A percentile compares a stretch with the other conserved stretches of the same genome.
These are phyloP conservation scores for Termitomyces sp. DNA, from an alignment of 768 basidiomycete species.

Conservation along the genomic window DNA sequence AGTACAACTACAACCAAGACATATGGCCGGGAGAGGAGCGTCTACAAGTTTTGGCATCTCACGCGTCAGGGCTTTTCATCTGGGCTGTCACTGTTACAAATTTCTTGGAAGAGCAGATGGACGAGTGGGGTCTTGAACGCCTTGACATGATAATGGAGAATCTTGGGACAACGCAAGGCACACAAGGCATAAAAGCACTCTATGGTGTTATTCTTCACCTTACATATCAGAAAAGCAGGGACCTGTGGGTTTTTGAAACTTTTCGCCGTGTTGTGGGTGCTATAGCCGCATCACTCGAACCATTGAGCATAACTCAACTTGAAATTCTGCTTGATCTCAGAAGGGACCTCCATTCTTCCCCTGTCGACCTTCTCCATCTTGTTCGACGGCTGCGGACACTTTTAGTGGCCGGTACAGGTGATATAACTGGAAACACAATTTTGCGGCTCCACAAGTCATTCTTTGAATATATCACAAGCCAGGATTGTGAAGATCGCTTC, in stretches of 20 bases:
- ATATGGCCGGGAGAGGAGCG: slow-evolving; percentile 11
- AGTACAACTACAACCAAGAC: slow-evolving; percentile 4
- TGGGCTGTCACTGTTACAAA: slow-evolving; percentile 12
- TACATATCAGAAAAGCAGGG: background rate
- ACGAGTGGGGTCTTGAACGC: slow-evolving; percentile 7
- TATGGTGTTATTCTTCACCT: slow-evolving; percentile 6
- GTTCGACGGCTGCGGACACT: slow-evolving; percentile 1
- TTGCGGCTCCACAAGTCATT: slow-evolving; percentile 3
- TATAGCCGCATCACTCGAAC: background rate
- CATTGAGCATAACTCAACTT: background rate
- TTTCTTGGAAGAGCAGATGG: slow-evolving; percentile 10
- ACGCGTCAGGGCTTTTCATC: slow-evolving; percentile 13
- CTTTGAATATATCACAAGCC: slow-evolving; percentile 4
- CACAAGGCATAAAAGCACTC: slow-evolving; percentile 11
- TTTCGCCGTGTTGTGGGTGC: slow-evolving; percentile 3
- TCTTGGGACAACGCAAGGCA: slow-evolving; percentile 1
- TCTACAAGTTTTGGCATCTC: background rate
- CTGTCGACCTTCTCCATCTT: slow-evolving; percentile 1
- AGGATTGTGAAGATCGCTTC: background rate
- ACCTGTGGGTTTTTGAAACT: slow-evolving; percentile 3
- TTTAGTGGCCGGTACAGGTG: background rate
- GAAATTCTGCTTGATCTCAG: background rate
- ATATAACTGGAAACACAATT: background rate
- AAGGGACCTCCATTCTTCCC: background rate
- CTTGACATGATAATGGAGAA: slow-evolving; percentile 6